Evolutionary conservation across 805 yeast species (phyloP).

Genomic region (Ogataea populi-albae): DNA sequence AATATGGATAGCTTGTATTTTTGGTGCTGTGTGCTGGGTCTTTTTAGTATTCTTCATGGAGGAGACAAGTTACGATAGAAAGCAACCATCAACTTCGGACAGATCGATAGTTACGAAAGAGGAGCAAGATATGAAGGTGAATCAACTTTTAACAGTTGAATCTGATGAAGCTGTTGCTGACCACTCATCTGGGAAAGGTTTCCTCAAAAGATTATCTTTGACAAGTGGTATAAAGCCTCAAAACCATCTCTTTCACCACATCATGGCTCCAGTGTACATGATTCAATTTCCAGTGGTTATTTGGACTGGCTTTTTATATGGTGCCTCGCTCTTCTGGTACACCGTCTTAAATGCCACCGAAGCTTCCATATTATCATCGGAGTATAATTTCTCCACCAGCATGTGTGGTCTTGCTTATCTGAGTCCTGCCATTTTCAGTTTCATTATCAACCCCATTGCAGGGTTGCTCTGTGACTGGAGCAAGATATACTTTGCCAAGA

Average conservation of each 20-base stretch:
- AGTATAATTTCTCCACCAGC: slow-evolving; percentile 46
- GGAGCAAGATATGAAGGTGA: not conserved
- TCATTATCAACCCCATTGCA: slow-evolving; percentile 41
- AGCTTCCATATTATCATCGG: slow-evolving; percentile 40
- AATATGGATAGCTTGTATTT: slow-evolving; percentile 47
- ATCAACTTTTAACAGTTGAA: not conserved
- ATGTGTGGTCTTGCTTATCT: slow-evolving; percentile 49
- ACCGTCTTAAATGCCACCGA: slow-evolving; percentile 48
- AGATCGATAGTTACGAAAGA: not conserved
- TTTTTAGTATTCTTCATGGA: slow-evolving; percentile 47
- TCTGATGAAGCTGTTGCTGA: not conserved
- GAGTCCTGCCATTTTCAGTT: slow-evolving; percentile 50
- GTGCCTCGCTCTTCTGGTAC: slow-evolving; percentile 47
- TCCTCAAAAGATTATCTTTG: slow-evolving; percentile 41
- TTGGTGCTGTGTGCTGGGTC: slow-evolving; percentile 40
- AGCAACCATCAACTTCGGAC: slow-evolving; percentile 4
- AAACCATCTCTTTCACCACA: slow-evolving; percentile 23
- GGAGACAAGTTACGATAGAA: slow-evolving; percentile 48
- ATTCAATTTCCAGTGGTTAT: slow-evolving; percentile 50
- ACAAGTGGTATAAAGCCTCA: slow-evolving; percentile 36
- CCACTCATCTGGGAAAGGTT: slow-evolving; percentile 14
- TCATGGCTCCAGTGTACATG: slow-evolving; percentile 40
- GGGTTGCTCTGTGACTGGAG: slow-evolving; percentile 53
- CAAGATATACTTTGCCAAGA: slow-evolving; percentile 45
- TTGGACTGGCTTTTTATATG: slow-evolving; percentile 58